Conservation (phyloP, 2,329 filamentous ascomycete species). For the Pestalotiopsis sp. region DNA sequence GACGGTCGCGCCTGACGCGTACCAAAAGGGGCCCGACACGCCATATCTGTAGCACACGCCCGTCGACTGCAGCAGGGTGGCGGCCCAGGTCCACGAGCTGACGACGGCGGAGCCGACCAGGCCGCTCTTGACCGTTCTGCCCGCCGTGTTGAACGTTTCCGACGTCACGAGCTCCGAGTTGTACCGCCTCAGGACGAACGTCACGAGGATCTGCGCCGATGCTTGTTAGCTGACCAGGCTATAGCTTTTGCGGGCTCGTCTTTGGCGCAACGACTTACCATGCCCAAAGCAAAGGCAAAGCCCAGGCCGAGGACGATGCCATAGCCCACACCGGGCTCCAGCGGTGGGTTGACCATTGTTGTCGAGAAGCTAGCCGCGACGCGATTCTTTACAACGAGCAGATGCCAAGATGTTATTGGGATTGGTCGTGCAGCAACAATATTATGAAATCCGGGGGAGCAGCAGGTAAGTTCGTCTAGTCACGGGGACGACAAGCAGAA, state of each 20-base stretch:
- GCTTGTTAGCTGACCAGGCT: constrained; percentile 24
- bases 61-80: constrained; percentile 76
- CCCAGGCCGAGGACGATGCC: constrained; percentile 76
- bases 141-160: constrained; percentile 90
- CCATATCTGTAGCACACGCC: constrained; percentile 83
- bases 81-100: constrained; percentile 91
- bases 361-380: background rate
- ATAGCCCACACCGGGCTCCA: constrained; percentile 70
- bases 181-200: constrained; percentile 37
- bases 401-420: background rate
- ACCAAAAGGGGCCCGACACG: constrained; percentile 61
- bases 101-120: constrained; percentile 89
- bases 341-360: constrained; percentile 34
- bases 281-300: constrained; percentile 71
- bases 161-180: constrained; percentile 76
- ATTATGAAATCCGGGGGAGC: background rate
- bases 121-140: constrained; percentile 84
- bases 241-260: constrained; percentile 63
- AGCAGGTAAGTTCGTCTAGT: background rate
- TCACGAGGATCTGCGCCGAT: constrained; percentile 21
- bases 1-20: constrained; percentile 72
- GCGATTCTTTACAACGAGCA: background rate
- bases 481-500: background rate
- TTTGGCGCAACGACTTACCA: constrained; percentile 46
- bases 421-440: background rate